Percentiles rank a stretch among this genome's conserved stretches.
Evolutionary conservation across 441 rosid species (phyloP).

Genomic region (Raphanus hybrid): DNA sequence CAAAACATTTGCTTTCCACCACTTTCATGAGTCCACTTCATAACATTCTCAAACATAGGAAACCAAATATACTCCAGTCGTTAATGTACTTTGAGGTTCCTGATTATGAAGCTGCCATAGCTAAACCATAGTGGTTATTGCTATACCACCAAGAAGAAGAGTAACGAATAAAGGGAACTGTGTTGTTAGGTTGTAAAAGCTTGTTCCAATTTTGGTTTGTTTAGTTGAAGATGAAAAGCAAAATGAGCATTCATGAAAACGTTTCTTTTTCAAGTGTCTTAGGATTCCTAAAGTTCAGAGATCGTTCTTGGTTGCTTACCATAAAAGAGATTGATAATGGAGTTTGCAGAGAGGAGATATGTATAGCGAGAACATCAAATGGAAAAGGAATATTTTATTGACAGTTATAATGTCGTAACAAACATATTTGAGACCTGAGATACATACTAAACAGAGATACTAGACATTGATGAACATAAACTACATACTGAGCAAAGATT

Average conservation of each 20-base stretch:
- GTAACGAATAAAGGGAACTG: background rate
- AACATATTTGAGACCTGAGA: background rate
- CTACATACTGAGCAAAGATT: background rate
- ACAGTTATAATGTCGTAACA: background rate
- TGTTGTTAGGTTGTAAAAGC: no score
- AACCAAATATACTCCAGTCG: background rate
- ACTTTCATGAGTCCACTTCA: background rate
- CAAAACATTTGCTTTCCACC: background rate
- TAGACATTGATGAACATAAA: background rate
- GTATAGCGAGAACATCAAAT: background rate
- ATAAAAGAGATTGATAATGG: background rate
- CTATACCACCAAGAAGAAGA: no score
- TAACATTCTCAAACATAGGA: background rate
- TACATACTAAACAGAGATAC: background rate
- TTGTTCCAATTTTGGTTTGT: no score
- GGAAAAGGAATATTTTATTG: background rate
- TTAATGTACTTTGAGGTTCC: background rate
- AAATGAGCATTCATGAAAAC: background rate
- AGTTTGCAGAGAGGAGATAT: background rate
- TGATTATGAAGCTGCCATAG: no score
- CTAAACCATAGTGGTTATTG: no score
- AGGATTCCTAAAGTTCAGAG: background rate
- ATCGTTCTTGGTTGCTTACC: background rate
- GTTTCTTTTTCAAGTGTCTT: background rate
- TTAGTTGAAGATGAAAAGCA: background rate